These are phyloP conservation scores for Pilatotrama ljubarskyi DNA, from an alignment of 768 basidiomycete genomes.

Conservation along the genomic window DNA sequence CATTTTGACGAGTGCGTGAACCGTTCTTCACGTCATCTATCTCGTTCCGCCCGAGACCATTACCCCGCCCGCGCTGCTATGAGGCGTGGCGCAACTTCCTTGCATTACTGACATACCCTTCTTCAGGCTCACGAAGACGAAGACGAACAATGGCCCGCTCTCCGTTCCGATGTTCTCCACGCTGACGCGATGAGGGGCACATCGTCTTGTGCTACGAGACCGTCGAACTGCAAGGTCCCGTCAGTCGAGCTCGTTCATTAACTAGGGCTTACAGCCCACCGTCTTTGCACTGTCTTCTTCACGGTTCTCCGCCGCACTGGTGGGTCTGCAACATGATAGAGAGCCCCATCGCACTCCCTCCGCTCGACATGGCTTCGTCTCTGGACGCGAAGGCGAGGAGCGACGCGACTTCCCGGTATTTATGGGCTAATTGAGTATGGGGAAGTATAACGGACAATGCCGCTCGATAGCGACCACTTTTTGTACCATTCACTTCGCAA, in stretches of 20 bases:
- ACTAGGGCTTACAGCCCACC: too few species aligned
- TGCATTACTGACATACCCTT: background rate
- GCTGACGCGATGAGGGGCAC: conserved; percentile 25
- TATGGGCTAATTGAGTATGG: background rate
- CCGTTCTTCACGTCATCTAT: background rate
- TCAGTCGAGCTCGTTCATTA: too few species aligned
- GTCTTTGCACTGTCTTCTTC: too few species aligned
- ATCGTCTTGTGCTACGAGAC: too few species aligned
- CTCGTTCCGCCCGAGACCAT: background rate
- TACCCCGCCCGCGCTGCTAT: background rate
- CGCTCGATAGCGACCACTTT: background rate
- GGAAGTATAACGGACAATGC: background rate
- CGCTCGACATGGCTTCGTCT: too few species aligned
- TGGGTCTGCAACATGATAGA: too few species aligned
- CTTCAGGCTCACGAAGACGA: conserved; percentile 19
- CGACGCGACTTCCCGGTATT: background rate
- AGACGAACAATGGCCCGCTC: conserved; percentile 19
- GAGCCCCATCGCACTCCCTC: too few species aligned
- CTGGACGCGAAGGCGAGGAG: too few species aligned
- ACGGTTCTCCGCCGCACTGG: too few species aligned
- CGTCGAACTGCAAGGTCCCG: too few species aligned
- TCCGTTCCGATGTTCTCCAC: conserved; percentile 28
- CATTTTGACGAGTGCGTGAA: conserved; percentile 69
- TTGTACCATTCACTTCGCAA: background rate
- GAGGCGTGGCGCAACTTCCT: background rate